Evolutionary conservation across 306 rosid species (phyloP).

Genomic region (Ammopiptanthus mongolicus): DNA sequence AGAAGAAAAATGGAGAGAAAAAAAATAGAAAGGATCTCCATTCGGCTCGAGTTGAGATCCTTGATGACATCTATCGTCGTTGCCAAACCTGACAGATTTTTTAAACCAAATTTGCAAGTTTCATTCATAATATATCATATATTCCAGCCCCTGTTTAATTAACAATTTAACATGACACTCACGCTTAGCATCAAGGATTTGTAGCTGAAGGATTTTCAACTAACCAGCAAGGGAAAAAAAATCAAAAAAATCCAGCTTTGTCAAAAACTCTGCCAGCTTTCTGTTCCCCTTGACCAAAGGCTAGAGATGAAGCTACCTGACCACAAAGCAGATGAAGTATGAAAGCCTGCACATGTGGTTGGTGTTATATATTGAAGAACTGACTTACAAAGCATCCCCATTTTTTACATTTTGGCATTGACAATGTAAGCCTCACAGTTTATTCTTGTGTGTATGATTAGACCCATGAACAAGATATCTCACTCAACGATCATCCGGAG

Average conservation of each 20-base stretch:
- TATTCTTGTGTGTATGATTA: not conserved
- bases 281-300: not conserved
- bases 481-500: conserved; percentile 18
- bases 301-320: not conserved
- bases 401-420: not conserved
- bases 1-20: too few relatives aligned
- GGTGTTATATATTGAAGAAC: not conserved
- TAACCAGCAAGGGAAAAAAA: conserved; percentile 7
- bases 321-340: not conserved
- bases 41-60: too few relatives aligned
- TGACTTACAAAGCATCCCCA: not conserved
- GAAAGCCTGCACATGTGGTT: not conserved
- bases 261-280: not conserved
- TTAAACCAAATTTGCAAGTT: not conserved
- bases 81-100: not conserved
- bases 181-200: not conserved
- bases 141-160: not conserved
- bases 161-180: not conserved
- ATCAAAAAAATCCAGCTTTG: not conserved
- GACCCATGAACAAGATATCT: conserved; percentile 2
- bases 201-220: not conserved
- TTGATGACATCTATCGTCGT: not conserved
- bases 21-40: too few relatives aligned
- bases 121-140: not conserved
- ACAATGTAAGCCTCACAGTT: not conserved